phyloP scores from a whole-genome alignment of 106 monocot species.

The Amphibolis antarctica region DNA sequence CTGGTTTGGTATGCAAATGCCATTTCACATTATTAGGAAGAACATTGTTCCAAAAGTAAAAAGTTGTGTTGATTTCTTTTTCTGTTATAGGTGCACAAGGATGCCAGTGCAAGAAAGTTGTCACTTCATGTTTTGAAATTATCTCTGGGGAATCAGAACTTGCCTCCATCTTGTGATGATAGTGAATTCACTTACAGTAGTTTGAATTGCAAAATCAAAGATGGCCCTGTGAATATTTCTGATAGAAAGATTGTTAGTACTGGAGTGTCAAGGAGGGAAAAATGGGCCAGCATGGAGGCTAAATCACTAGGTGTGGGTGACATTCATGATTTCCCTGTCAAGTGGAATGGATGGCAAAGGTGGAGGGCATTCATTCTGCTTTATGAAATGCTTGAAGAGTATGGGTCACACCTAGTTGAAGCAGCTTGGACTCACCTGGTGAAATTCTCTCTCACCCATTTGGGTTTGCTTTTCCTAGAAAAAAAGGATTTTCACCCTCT shows the following conservation, averaged over 20 bases:
- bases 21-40: background rate
- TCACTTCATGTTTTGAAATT: conserved; percentile 61
- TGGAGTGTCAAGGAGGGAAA: conserved; percentile 50
- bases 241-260: conserved; percentile 7
- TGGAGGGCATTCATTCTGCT: conserved; percentile 77
- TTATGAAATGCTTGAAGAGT: conserved; percentile 95
- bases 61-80: background rate
- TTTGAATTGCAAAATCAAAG: background rate
- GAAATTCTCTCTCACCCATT: background rate
- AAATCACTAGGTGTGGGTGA: conserved; percentile 65
- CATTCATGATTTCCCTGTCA: conserved; percentile 19
- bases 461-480: background rate
- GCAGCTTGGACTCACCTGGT: conserved; percentile 97
- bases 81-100: conserved; percentile 54
- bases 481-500: too few species aligned
- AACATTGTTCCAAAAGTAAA: background rate
- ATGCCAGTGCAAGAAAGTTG: conserved; percentile 57
- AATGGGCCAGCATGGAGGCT: conserved; percentile 71
- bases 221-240: background rate
- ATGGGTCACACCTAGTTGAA: conserved; percentile 91
- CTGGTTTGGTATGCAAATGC: conserved; percentile 47
- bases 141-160: conserved; percentile 20
- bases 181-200: conserved; percentile 2
- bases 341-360: conserved; percentile 30
- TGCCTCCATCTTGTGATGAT: background rate